A percentile compares a stretch with the other conserved stretches of the same genome.
Conservation (phyloP, 108 stramenopile genomes). For the Pelagomonas calceolata region DNA sequence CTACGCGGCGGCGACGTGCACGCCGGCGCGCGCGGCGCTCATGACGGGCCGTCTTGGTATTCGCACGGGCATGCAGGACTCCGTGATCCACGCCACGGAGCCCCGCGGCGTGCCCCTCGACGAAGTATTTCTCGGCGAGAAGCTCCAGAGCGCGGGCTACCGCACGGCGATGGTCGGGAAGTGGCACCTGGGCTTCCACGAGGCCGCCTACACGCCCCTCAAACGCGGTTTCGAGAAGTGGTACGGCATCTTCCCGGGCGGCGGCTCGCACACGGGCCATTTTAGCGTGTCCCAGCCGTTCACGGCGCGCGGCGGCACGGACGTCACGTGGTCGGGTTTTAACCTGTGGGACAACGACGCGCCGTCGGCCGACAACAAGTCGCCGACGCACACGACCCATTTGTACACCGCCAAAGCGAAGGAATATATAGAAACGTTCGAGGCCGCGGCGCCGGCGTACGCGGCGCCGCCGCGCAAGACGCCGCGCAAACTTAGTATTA, state of each 20-base stretch:
- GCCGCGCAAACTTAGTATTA: too few species aligned
- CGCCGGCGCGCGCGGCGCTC: slow-evolving; percentile 26
- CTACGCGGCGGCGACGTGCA: slow-evolving; percentile 24
- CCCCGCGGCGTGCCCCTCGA: slow-evolving; percentile 19
- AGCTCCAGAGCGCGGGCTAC: slow-evolving; percentile 23
- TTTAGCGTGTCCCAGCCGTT: slow-evolving; percentile 18
- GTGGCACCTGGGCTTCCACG: slow-evolving; percentile 29
- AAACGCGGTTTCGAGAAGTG: slow-evolving; percentile 22
- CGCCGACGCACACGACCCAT: slow-evolving; percentile 20
- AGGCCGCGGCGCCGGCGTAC: not conserved
- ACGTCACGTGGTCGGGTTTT: slow-evolving; percentile 8
- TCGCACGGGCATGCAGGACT: slow-evolving; percentile 27
- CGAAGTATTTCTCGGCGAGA: slow-evolving; percentile 19
- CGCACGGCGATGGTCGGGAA: slow-evolving; percentile 20
- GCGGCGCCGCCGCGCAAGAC: too few species aligned
- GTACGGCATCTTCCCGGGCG: slow-evolving; percentile 28
- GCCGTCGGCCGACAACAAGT: slow-evolving; percentile 13
- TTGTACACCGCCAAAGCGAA: slow-evolving; percentile 23
- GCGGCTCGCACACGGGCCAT: slow-evolving; percentile 3
- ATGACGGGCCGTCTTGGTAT: slow-evolving; percentile 30
- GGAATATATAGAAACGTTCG: slow-evolving; percentile 15
- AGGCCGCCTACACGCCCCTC: slow-evolving; percentile 15
- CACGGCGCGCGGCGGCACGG: slow-evolving; percentile 8
- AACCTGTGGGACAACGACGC: slow-evolving; percentile 21
- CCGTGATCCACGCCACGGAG: slow-evolving; percentile 19